Conservation (phyloP, 148 eudicot genomes). For the Euryodendron excelsum region DNA sequence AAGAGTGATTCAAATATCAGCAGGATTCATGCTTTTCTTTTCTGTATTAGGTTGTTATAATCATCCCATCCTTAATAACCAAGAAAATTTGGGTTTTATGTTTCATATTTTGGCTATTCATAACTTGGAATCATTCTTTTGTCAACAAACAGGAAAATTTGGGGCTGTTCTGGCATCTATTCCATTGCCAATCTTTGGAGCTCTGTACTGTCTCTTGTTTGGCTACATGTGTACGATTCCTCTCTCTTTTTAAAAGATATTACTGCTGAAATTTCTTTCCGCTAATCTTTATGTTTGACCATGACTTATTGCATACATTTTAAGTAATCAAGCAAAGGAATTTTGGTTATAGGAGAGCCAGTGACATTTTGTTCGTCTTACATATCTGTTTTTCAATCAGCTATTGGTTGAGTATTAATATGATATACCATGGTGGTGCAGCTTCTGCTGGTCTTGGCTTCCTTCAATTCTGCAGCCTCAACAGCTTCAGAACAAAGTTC, state of each 20-base stretch:
- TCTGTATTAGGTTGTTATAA: constrained; percentile 64
- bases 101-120: not conserved
- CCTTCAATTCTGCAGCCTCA: constrained; percentile 90
- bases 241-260: not conserved
- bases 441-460: constrained; percentile 78
- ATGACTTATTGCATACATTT: not conserved
- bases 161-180: constrained; percentile 89
- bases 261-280: not conserved
- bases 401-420: not conserved
- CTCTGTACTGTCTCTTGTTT: constrained; percentile 76
- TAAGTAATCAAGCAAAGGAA: not conserved
- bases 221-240: constrained; percentile 71
- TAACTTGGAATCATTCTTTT: not conserved
- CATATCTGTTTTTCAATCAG: not conserved
- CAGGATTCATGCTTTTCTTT: constrained; percentile 84
- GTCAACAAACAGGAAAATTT: constrained; percentile 62
- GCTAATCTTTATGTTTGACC: not conserved
- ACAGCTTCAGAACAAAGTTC: constrained; percentile 87
- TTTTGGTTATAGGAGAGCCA: not conserved
- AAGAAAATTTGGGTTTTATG: not conserved
- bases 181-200: constrained; percentile 83
- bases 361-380: no score
- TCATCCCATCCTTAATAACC: not conserved
- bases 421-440: constrained; percentile 23
- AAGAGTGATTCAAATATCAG: constrained; percentile 74